Conservation (phyloP, 805 yeast genomes). For the Ogataea glucozyma region DNA sequence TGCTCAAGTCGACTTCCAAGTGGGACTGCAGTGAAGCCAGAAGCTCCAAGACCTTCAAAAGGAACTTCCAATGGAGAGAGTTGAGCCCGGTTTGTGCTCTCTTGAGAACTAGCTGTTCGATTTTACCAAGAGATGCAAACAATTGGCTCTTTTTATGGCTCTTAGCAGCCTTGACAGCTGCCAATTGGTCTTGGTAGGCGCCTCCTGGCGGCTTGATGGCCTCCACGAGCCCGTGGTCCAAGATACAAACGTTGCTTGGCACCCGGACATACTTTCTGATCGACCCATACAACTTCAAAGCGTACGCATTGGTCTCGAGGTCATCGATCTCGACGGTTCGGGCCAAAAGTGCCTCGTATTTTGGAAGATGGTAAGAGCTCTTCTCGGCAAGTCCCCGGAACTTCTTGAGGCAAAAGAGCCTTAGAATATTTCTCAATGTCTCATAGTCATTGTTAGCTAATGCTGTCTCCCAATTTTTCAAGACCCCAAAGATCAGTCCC, state of each 20-base stretch:
- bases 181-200: constrained; percentile 54
- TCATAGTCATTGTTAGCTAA: constrained; percentile 51
- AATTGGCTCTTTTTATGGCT: constrained; percentile 51
- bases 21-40: constrained; percentile 55
- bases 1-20: constrained; percentile 47
- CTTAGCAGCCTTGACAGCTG: constrained; percentile 63
- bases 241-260: constrained; percentile 53
- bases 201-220: constrained; percentile 61
- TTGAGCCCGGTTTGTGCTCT: constrained; percentile 22
- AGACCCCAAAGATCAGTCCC: constrained; percentile 47
- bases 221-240: constrained; percentile 45
- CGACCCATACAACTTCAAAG: constrained; percentile 51
- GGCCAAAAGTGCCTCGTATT: constrained; percentile 50
- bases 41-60: constrained; percentile 49
- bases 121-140: constrained; percentile 39
- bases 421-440: constrained; percentile 63
- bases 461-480: constrained; percentile 46
- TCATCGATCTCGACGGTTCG: constrained; percentile 59
- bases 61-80: constrained; percentile 67
- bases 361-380: constrained; percentile 54
- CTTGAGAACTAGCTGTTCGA: constrained; percentile 42
- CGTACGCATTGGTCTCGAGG: constrained; percentile 51
- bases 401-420: constrained; percentile 55
- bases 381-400: constrained; percentile 58
- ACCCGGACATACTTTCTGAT: constrained; percentile 44